These are phyloP conservation scores for Elaeis guineensis DNA, from an alignment of 176 grass and related monocot genomes.

Conservation along the genomic window DNA sequence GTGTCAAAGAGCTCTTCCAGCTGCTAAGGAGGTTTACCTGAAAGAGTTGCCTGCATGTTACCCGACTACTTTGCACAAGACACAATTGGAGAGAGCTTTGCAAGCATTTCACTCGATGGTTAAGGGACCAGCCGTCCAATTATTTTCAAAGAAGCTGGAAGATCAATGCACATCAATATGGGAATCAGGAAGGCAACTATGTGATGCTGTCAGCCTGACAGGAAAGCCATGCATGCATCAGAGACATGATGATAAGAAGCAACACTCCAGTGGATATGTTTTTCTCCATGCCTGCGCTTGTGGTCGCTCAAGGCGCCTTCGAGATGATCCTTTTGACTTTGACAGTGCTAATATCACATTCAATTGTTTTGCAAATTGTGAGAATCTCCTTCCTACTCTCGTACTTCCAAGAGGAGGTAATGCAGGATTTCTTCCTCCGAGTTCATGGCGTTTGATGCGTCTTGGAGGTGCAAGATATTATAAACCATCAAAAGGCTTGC, in stretches of 20 bases:
- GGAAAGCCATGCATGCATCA: slow-evolving; percentile 75
- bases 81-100: slow-evolving; percentile 72
- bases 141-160: slow-evolving; percentile 71
- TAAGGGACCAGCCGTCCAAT: slow-evolving; percentile 68
- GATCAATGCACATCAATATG: slow-evolving; percentile 72
- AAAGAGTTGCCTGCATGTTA: slow-evolving; percentile 78
- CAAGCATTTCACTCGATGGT: slow-evolving; percentile 59
- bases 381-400: slow-evolving; percentile 70
- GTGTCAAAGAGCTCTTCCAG: slow-evolving; percentile 81
- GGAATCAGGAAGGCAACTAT: slow-evolving; percentile 93
- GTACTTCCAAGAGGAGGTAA: slow-evolving; percentile 37
- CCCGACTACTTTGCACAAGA: slow-evolving; percentile 56
- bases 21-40: slow-evolving; percentile 67
- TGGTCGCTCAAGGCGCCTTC: slow-evolving; percentile 63
- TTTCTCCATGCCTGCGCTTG: slow-evolving; percentile 98
- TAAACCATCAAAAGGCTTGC: slow-evolving; percentile 74
- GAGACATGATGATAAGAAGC: slow-evolving; percentile 33
- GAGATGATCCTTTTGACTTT: slow-evolving; percentile 91
- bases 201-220: slow-evolving; percentile 75
- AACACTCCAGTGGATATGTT: slow-evolving; percentile 69
- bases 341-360: slow-evolving; percentile 65
- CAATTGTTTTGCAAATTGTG: slow-evolving; percentile 70
- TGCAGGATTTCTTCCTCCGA: slow-evolving; percentile 32
- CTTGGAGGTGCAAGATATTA: slow-evolving; percentile 91
- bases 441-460: slow-evolving; percentile 66